Evolutionary conservation across 805 yeast species (phyloP).

Genomic region (Zygosaccharomyces rouxii): DNA sequence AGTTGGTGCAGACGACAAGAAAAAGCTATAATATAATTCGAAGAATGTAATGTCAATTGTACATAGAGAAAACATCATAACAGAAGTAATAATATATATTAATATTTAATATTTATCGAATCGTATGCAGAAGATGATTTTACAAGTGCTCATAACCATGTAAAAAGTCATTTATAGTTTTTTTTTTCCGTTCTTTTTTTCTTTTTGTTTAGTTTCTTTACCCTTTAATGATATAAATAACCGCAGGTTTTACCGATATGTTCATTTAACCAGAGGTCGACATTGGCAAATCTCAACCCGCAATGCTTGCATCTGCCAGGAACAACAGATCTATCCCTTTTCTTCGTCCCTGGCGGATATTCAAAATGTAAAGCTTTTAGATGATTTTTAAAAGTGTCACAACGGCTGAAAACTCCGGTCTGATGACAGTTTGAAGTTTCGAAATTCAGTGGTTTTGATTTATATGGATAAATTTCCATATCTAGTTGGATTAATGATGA

Average conservation of each 20-base stretch:
- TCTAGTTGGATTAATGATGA: conserved; percentile 31
- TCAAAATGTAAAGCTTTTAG: conserved; percentile 83
- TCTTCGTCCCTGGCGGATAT: conserved; percentile 82
- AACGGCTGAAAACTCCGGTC: conserved; percentile 79
- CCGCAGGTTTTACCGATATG: conserved; percentile 54
- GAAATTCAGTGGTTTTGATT: conserved; percentile 21
- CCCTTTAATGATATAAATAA: conserved; percentile 25
- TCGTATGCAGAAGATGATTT: background rate
- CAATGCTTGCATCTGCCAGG: conserved; percentile 78
- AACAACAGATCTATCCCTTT: conserved; percentile 64
- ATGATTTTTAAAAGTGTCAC: conserved; percentile 91
- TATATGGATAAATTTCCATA: conserved; percentile 30
- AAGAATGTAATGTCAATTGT: background rate
- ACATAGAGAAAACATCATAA: background rate
- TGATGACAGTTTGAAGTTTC: conserved; percentile 56
- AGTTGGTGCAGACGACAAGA: conserved; percentile 14
- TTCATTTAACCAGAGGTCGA: conserved; percentile 71
- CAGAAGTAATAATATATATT: background rate
- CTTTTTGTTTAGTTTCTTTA: too few species aligned
- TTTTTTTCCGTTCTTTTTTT: too few species aligned
- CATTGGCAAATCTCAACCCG: conserved; percentile 57
- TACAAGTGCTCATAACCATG: background rate
- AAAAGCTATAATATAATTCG: background rate
- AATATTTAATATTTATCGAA: conserved; percentile 3
- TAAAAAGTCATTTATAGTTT: background rate